Base-by-base conservation (phyloP, 2,329 filamentous ascomycete genomes). In the Fusarium subtropicale region DNA sequence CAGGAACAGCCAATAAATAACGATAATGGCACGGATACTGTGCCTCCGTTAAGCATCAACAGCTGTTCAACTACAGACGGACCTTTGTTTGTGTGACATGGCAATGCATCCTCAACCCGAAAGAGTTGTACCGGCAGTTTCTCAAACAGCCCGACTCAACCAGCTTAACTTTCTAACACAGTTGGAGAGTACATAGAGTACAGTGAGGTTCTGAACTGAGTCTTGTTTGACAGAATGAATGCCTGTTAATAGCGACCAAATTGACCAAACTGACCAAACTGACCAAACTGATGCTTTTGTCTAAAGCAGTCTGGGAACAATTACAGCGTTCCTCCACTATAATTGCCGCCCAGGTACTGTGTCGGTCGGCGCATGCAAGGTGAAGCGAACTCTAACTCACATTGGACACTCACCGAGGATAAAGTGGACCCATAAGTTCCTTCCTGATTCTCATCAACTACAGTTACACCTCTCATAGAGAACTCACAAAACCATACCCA, bases 401-500 rank as follows among this genome's bases (percentile, higher is more conserved):
- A 62, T 54, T 42, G 41, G 41, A 18, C 18, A 16, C 48, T 61
- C 56, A 68, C 51, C 53, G 56, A 71, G 61, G 34, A 60, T 51
- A 59, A 24, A 34, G 64, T 71, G 68, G 68, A 36, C 10, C 22
- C 16, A 26, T n/a, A 33, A 30, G 33, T 41, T 39, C 48, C 20
- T 33, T 56, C 53, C 51, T 44, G 61, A 70, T 71, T 72, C 71
- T 69, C 59, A 71, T 69, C 60, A 62, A 61, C 68, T 41, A 65
- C 63, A 68, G 39, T 34, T 39, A 52, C 48, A 52, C 52, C 42
- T 56, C 60, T 71, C 69, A 67, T 44, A 67, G 20, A 50, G 26
- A 50, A 58, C 53, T 72, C 36, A 59, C 44, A 67, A 66, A 53
- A 51, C 20, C 60, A 51, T 42, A 39, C n/a, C n/a, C 36, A 44